Base-by-base conservation (phyloP, 805 yeast genomes). In the Hanseniaspora vineae region DNA sequence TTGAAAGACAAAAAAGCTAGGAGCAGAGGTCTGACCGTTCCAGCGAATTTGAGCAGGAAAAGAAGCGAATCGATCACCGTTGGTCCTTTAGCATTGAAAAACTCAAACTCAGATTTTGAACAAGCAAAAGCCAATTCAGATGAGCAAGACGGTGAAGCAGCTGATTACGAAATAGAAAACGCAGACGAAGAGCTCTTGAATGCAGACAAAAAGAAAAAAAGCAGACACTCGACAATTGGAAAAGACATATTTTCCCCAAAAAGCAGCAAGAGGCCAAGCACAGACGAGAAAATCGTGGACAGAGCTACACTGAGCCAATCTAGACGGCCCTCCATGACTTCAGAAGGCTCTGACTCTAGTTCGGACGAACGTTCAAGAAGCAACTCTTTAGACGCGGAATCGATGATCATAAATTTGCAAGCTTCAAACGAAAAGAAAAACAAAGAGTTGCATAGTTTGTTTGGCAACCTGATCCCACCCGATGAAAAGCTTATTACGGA, bases 401-500 rank as follows among this genome's bases (percentile, higher is more conserved):
- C 29, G 9, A 31, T 14, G 31, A 44, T 20, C 6, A 19, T 18
- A 33, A 18, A 13, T 20, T 33, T 17, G 44, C 12, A 17, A 47
- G 54, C 62, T 39, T 75, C 80, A 1, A 63, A 66, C 42, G 73
- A 69, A 15, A 80, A 76, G 55, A 66, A 77, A 50, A 80, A 80
- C 54, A 66, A 68, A 18, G 80, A 79, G 19, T 80, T 80, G 58
- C 86, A 80, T 56, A 72, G 71, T 44, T 55, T 73, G 14, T 81
- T 81, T 60, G 72, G 76, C 42, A 42, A 62, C 3, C 60, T 57
- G 4, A 57, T 81, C 1, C 75, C 77, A 3, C 48, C 62, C 1
- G 60, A 57, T 29, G 89, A 81, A 54, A 61, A 68, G 31, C 66
- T 80, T n/a, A 66, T 81, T 39, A 78, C 73, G 29, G 86, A 80